These are phyloP conservation scores for Caryopteris hybrid DNA, from an alignment of 305 asterid species.

Conservation along the genomic window DNA sequence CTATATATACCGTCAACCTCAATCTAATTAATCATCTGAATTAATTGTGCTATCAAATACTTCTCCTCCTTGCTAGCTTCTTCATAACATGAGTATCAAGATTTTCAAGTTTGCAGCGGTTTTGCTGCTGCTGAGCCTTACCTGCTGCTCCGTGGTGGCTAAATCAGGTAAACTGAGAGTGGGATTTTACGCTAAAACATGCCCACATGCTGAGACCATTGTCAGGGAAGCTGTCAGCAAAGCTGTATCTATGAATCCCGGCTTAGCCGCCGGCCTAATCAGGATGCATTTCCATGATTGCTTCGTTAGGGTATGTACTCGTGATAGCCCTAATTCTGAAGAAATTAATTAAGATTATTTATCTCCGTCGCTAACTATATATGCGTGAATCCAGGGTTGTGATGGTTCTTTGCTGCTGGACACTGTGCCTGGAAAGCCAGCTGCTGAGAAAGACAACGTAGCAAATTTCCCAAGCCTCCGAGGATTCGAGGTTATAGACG, in stretches of 20 bases:
- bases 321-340: no score
- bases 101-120: slow-evolving; percentile 5
- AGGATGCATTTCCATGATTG: slow-evolving; percentile 53
- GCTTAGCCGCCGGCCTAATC: slow-evolving; percentile 40
- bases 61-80: no score
- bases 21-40: no score
- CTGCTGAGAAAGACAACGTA: slow-evolving; percentile 39
- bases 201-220: slow-evolving; percentile 38
- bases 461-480: slow-evolving; percentile 37
- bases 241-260: slow-evolving; percentile 28
- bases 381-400: slow-evolving; percentile 29
- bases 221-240: slow-evolving; percentile 27
- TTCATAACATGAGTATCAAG: neutral
- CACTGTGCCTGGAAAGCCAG: slow-evolving; percentile 20
- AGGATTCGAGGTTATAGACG: slow-evolving; percentile 45
- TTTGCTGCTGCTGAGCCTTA: slow-evolving; percentile 13
- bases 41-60: no score
- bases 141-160: no score
- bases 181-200: slow-evolving; percentile 28
- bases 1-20: no score
- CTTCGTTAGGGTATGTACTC: slow-evolving; percentile 38
- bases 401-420: slow-evolving; percentile 45
- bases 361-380: neutral
- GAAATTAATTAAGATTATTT: no score
- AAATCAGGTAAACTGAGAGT: slow-evolving; percentile 14